These are phyloP conservation scores for Fomitopsis palustris DNA, from an alignment of 1,284 basidiomycete species.

Conservation along the genomic window DNA sequence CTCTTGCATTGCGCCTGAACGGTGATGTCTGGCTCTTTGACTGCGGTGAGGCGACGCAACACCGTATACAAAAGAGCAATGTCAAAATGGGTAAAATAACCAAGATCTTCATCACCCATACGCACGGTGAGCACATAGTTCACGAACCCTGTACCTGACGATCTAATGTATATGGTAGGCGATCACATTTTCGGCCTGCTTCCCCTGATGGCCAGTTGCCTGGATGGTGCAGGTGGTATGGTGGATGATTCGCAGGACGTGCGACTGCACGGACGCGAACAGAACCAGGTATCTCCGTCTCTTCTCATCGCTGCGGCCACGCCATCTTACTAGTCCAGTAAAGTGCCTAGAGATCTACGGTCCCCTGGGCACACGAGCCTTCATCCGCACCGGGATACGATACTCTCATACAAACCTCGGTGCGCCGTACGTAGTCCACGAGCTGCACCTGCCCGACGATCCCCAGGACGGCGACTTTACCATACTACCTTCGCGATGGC, in stretches of 20 bases:
- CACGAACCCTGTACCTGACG: neutral
- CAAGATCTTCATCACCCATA: constrained; percentile 91
- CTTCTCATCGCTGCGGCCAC: neutral
- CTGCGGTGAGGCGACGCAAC: constrained; percentile 88
- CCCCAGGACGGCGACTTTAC: constrained; percentile 46
- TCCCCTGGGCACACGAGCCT: constrained; percentile 80
- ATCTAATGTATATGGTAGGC: constrained; percentile 42
- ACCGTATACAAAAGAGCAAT: constrained; percentile 67
- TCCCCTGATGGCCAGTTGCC: constrained; percentile 63
- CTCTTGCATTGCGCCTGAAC: constrained; percentile 59
- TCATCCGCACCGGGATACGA: constrained; percentile 70
- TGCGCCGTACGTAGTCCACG: constrained; percentile 84
- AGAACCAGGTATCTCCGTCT: constrained; percentile 12
- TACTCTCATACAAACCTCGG: constrained; percentile 73
- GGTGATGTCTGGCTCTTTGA: constrained; percentile 84
- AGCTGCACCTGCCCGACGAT: constrained; percentile 67
- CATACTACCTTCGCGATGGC: constrained; percentile 42
- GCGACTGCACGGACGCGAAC: constrained; percentile 31
- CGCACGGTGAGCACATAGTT: constrained; percentile 60
- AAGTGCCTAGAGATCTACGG: constrained; percentile 84
- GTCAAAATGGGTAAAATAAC: constrained; percentile 79
- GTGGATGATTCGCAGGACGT: constrained; percentile 59
- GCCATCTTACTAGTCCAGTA: neutral
- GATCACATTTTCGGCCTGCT: constrained; percentile 85
- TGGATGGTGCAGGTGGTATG: constrained; percentile 71